phyloP scores from a whole-genome alignment of 768 basidiomycete genomes.

The Roridomyces roridus region DNA sequence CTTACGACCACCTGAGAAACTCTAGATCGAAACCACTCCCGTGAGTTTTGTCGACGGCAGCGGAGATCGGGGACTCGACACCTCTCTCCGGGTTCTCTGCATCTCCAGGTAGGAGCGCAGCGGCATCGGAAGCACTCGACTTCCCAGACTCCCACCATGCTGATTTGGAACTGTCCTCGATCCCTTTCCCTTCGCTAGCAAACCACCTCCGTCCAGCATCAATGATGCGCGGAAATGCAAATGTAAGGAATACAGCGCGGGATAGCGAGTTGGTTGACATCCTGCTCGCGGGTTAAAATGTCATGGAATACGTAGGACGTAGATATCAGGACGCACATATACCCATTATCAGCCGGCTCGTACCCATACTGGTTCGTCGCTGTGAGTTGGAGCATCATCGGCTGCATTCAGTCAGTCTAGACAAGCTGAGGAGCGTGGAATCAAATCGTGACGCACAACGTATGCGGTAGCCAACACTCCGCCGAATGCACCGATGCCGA shows the following conservation, averaged over 20 bases:
- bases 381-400: constrained; percentile 22
- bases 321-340: constrained; percentile 3
- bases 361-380: constrained; percentile 25
- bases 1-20: constrained; percentile 19
- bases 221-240: constrained; percentile 21
- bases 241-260: constrained; percentile 21
- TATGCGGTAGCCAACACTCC: constrained; percentile 13
- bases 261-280: constrained; percentile 22
- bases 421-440: background rate
- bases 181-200: background rate
- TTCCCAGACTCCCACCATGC: background rate
- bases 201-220: background rate
- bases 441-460: constrained; percentile 2
- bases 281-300: background rate
- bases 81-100: background rate
- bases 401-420: background rate
- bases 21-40: constrained; percentile 16
- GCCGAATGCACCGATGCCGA: constrained; percentile 17
- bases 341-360: constrained; percentile 18
- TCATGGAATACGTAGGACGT: too few relatives aligned
- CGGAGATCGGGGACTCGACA: background rate
- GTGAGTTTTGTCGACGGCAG: background rate
- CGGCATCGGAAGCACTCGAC: background rate
- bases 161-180: background rate
- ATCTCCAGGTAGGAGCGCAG: background rate